Evolutionary conservation across 352 stramenopile genomes (phyloP).

Genomic region (Globisporangium takayamanum): DNA sequence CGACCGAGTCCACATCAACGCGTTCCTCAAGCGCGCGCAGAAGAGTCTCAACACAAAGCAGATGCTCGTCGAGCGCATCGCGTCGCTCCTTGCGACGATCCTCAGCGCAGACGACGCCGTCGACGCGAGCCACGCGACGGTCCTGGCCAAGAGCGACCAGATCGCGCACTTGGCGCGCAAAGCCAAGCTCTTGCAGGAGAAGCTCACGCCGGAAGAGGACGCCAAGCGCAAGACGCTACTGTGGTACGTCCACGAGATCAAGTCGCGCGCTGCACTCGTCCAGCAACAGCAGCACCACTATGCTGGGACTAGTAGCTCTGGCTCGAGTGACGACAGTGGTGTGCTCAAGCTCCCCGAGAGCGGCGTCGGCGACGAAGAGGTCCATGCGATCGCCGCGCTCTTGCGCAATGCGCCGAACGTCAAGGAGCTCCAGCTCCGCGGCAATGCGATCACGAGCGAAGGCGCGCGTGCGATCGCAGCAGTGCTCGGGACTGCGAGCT

Average conservation of each 20-base stretch:
- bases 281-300: constrained; percentile 6
- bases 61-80: constrained; percentile 86
- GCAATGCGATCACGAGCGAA: constrained; percentile 90
- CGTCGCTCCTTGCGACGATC: constrained; percentile 69
- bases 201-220: constrained; percentile 89
- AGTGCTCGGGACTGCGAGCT: constrained; percentile 76
- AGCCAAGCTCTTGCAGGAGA: constrained; percentile 70
- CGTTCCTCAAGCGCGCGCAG: constrained; percentile 91
- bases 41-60: constrained; percentile 92
- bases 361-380: constrained; percentile 92
- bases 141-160: constrained; percentile 65
- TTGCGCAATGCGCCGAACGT: constrained; percentile 87
- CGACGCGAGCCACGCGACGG: constrained; percentile 39
- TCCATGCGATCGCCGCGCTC: constrained; percentile 92
- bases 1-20: constrained; percentile 85
- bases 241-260: constrained; percentile 93
- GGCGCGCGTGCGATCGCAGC: constrained; percentile 90
- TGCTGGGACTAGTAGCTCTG: constrained; percentile 7
- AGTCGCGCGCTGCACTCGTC: constrained; percentile 45
- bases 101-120: constrained; percentile 70
- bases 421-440: constrained; percentile 90
- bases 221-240: constrained; percentile 94
- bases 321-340: constrained; percentile 16
- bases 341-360: constrained; percentile 84
- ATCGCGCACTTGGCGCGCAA: constrained; percentile 76